Conservation (phyloP, 202 grass and related monocot genomes). For the Setaria viridis region DNA sequence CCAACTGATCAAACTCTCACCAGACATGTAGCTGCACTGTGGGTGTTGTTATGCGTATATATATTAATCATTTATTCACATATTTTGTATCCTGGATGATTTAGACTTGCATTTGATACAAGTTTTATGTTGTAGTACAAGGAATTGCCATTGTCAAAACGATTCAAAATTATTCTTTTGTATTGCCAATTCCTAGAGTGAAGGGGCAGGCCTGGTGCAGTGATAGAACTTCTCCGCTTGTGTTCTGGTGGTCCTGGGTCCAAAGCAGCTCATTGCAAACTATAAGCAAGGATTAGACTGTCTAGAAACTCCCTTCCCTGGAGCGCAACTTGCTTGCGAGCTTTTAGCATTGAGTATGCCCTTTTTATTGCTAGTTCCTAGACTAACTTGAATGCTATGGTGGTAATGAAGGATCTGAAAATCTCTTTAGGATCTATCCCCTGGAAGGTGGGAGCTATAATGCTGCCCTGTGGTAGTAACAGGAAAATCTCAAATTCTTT, state of each 20-base stretch:
- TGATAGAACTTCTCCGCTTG: background rate
- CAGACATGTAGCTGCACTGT: background rate
- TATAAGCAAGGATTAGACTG: background rate
- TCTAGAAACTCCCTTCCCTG: background rate
- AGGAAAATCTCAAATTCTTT: background rate
- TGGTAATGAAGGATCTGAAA: background rate
- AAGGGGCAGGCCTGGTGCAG: background rate
- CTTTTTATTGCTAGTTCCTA: background rate
- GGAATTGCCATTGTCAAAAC: background rate
- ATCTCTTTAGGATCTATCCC: background rate
- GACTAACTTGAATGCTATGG: slow-evolving; percentile 2
- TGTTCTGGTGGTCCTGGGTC: background rate
- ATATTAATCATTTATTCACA: background rate
- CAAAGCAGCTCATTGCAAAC: background rate
- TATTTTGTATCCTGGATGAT: background rate
- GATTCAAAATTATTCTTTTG: background rate
- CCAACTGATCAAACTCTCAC: background rate
- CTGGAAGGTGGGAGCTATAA: background rate
- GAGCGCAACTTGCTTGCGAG: background rate
- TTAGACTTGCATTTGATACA: background rate
- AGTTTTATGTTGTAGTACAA: background rate
- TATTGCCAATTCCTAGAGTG: background rate
- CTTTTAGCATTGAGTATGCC: background rate
- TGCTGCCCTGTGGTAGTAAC: background rate
- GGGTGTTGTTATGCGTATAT: background rate